These are phyloP conservation scores for Onygenales sp. DNA, from an alignment of 2,329 filamentous ascomycete species.

Conservation along the genomic window DNA sequence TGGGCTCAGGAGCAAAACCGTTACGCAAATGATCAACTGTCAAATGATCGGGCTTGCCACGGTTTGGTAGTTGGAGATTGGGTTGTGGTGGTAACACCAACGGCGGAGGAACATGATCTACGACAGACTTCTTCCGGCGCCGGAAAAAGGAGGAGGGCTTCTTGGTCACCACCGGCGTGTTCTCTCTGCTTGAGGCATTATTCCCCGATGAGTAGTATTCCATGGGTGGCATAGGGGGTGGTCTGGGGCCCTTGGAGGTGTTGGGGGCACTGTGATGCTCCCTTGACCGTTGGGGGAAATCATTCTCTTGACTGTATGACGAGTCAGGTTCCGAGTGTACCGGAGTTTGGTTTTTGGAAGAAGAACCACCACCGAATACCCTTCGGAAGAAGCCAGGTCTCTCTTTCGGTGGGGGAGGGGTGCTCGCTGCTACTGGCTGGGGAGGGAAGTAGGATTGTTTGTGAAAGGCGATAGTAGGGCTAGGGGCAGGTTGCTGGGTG, in stretches of 20 bases:
- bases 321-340: constrained; percentile 7
- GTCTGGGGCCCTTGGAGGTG: constrained; percentile 17
- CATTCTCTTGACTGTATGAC: constrained; percentile 2
- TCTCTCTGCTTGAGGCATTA: constrained; percentile 22
- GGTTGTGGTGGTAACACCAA: constrained; percentile 38
- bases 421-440: constrained; percentile 32
- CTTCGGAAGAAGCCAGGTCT: constrained; percentile 85
- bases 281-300: constrained; percentile 2
- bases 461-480: constrained; percentile 43
- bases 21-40: constrained; percentile 12
- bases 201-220: constrained; percentile 14
- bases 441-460: constrained; percentile 32
- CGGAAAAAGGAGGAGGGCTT: constrained; percentile 93
- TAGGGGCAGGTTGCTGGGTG: constrained; percentile 42
- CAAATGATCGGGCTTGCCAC: constrained; percentile 13
- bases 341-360: constrained; percentile 47
- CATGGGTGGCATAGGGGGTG: constrained; percentile 15
- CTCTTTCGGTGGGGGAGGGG: constrained; percentile 46
- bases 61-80: constrained; percentile 26
- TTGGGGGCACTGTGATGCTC: constrained; percentile 8
- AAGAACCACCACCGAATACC: constrained; percentile 63
- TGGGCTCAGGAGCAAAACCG: constrained; percentile 32
- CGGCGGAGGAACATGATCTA: constrained; percentile 54
- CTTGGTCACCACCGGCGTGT: constrained; percentile 56
- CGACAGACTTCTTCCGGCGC: constrained; percentile 77